phyloP scores from a whole-genome alignment of 345 rosid genomes.

The Corymbia maculata region DNA sequence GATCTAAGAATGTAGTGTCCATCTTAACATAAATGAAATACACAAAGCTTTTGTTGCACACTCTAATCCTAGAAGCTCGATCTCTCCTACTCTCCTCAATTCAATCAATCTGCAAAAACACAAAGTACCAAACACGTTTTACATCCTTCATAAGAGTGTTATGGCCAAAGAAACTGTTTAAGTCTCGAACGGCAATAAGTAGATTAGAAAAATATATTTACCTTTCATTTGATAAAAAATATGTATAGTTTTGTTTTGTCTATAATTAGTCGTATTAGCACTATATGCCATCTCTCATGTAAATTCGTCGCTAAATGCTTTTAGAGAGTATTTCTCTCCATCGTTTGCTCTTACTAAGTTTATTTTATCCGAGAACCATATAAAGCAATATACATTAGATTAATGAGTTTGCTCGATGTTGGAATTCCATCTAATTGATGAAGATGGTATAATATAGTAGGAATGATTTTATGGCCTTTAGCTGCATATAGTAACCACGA shows the following conservation, averaged over 20 bases:
- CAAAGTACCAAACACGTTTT: background rate
- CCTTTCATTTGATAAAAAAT: background rate
- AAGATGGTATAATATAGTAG: background rate
- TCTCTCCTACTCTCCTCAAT: background rate
- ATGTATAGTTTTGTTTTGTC: background rate
- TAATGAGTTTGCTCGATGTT: background rate
- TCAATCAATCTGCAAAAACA: background rate
- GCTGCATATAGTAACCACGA: background rate
- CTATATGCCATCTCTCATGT: background rate
- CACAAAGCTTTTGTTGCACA: background rate
- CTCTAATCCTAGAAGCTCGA: background rate
- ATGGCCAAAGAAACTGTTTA: background rate
- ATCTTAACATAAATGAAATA: background rate
- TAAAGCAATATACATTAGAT: background rate
- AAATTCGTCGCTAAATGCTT: background rate
- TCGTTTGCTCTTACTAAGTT: background rate
- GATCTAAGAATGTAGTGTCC: background rate
- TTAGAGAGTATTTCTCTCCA: background rate
- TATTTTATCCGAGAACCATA: background rate
- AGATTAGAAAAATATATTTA: background rate
- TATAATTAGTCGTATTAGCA: background rate
- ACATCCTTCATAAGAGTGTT: background rate
- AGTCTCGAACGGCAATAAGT: background rate
- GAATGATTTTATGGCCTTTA: background rate
- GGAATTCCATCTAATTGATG: background rate